phyloP scores from a whole-genome alignment of 345 rosid genomes.

The Citrus trifoliata region DNA sequence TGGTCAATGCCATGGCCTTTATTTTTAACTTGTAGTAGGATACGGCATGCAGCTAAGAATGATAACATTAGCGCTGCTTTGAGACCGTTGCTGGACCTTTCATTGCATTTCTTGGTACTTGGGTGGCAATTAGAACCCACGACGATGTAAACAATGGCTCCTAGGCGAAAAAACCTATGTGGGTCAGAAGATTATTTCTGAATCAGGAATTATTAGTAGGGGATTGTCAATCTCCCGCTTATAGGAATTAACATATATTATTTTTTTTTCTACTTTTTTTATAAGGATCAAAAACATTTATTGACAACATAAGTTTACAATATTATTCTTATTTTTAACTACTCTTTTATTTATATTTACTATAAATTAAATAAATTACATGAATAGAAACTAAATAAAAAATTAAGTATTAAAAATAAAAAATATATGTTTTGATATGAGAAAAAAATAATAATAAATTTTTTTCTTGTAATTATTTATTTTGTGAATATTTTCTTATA shows the following conservation, averaged over 20 bases:
- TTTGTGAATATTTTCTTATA: no score
- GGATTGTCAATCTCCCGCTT: fast-evolving
- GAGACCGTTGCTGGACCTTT: background rate
- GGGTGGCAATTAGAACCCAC: background rate
- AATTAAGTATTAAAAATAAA: no score
- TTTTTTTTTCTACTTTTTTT: fast-evolving
- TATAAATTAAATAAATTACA: no score
- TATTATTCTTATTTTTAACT: no score
- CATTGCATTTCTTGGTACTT: background rate
- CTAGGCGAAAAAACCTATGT: constrained; percentile 20
- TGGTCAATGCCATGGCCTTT: background rate
- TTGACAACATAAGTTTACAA: no score
- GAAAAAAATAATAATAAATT: no score
- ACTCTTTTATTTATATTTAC: no score
- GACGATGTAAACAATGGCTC: constrained; percentile 21
- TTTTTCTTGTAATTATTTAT: no score
- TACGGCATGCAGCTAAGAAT: constrained; percentile 4
- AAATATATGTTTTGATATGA: no score
- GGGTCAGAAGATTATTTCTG: background rate
- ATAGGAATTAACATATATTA: fast-evolving
- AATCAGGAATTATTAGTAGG: background rate
- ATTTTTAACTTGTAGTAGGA: constrained; percentile 8
- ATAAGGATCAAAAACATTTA: no score
- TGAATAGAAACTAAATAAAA: no score
- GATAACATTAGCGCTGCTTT: background rate